These are phyloP conservation scores for Aspergillus oerlinghausenensis DNA, from an alignment of 2,329 filamentous ascomycete species.

Conservation along the genomic window DNA sequence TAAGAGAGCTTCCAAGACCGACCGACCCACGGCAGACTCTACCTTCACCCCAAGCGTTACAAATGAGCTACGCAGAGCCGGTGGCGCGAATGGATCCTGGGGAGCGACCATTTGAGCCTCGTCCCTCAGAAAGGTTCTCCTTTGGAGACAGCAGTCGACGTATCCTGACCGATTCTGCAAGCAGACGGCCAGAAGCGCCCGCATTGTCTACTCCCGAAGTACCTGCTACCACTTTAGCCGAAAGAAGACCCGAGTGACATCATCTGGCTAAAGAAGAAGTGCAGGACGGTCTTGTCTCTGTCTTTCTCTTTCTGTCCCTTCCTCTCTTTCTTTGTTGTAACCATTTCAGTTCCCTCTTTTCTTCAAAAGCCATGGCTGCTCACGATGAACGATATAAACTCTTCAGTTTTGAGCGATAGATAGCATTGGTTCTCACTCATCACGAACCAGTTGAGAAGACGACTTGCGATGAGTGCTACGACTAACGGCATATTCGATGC, in stretches of 20 bases:
- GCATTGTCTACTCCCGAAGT: slow-evolving; percentile 16
- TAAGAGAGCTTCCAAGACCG: slow-evolving; percentile 26
- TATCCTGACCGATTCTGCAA: slow-evolving; percentile 19
- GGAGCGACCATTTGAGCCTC: slow-evolving; percentile 20
- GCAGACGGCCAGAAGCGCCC: slow-evolving; percentile 19
- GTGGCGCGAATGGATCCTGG: slow-evolving; percentile 22
- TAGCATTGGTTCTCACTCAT: slow-evolving; percentile 22
- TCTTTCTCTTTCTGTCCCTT: background rate
- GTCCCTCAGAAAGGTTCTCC: slow-evolving; percentile 21
- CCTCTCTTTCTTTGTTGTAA: background rate
- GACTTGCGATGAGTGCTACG: slow-evolving; percentile 15
- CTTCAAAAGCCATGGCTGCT: slow-evolving; percentile 8
- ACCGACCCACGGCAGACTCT: slow-evolving; percentile 24
- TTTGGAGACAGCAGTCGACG: slow-evolving; percentile 22
- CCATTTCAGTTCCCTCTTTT: background rate
- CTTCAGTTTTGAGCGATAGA: slow-evolving; percentile 28
- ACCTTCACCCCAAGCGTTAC: slow-evolving; percentile 26
- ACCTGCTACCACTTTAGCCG: slow-evolving; percentile 15
- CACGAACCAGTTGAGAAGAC: slow-evolving; percentile 11
- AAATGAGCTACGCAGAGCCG: slow-evolving; percentile 24
- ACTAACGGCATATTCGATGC: slow-evolving; percentile 8
- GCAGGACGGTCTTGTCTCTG: background rate
- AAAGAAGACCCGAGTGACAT: slow-evolving; percentile 17
- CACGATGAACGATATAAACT: slow-evolving; percentile 21
- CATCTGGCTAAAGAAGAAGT: background rate